Base-by-base conservation (phyloP, 2,329 filamentous ascomycete genomes). In the Cladosporium sp. region DNA sequence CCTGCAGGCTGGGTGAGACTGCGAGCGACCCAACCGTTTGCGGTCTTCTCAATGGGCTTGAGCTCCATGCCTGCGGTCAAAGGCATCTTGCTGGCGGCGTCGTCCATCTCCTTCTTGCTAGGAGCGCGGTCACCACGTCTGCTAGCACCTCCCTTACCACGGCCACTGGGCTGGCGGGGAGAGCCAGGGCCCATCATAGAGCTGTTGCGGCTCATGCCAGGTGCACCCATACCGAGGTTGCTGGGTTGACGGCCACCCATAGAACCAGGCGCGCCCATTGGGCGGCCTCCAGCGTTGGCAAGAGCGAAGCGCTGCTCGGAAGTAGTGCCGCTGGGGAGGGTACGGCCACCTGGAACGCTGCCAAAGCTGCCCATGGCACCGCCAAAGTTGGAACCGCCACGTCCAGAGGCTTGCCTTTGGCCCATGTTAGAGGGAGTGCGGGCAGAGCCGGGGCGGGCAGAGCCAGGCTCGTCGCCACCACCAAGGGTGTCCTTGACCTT, bases 11-110 rank as follows among this genome's bases (percentile, higher is more conserved):
- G 16, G 46, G 73, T 77, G 45, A 94, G 55, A 61, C 86, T 93
- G 48, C 77, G 83, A 20, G 93, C 88, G 74, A 95, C 95, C 93
- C 93, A 98, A 45, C 93, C 92, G 50, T 73, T 79, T n/a, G 79
- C 59, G 0, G 89, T 85, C 36, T 83, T 71, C 53, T 81, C 74
- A 43, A 97, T 86, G 43, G 86, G 83, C 74, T 92, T 88, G 57
- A 98, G 72, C 1, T 95, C 87, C 74, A 82, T 77, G 59, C 86
- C 85, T 53, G 84, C 83, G 52, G 92, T 96, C 57, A 97, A 82
- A 65, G 93, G 92, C 90, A 97, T 96, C 57, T 80, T 83, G 77
- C 89, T 90, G 66, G 86, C 84, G 64, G 81, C 78, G 66, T 90
- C 82, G 29, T 81, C 80, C 46, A 78, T 73, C 58, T 90, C 85